phyloP scores from a whole-genome alignment of 495 filamentous ascomycete genomes.

The Geoglossum glabrum region DNA sequence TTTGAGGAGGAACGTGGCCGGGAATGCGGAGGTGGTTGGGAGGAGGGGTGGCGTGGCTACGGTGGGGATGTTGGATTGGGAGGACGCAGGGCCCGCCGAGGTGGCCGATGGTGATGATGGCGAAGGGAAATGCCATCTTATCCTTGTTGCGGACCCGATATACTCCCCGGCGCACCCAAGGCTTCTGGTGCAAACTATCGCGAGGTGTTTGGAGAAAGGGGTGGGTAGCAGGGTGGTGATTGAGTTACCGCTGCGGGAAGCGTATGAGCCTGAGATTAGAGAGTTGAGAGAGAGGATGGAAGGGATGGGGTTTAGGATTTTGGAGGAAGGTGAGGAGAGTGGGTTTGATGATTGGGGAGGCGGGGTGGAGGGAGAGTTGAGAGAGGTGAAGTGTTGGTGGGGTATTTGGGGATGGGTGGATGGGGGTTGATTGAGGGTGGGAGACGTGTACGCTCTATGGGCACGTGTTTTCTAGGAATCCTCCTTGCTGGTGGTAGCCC shows the following conservation, averaged over 20 bases:
- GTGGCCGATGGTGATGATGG: not conserved
- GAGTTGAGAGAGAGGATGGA: not conserved
- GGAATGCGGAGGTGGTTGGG: constrained; percentile 28
- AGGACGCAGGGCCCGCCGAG: not conserved
- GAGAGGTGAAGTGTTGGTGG: not conserved
- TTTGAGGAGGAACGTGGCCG: constrained; percentile 34
- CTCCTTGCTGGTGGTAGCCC: no score
- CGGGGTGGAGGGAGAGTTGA: not conserved
- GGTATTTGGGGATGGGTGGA: not conserved
- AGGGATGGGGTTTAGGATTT: not conserved
- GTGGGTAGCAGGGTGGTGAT: not conserved
- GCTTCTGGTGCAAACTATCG: not conserved
- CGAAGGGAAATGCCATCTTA: not conserved
- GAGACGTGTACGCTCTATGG: no score
- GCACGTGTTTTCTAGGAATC: no score
- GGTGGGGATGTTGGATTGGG: not conserved
- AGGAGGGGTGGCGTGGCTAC: constrained; percentile 12
- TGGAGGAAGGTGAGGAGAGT: not conserved
- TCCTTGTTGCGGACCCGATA: not conserved
- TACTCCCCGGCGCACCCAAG: not conserved
- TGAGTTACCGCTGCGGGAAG: not conserved
- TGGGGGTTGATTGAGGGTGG: not conserved
- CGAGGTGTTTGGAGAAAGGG: not conserved
- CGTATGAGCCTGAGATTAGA: not conserved
- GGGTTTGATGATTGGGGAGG: not conserved